Conservation (phyloP, 2,329 filamentous ascomycete species). For the Ascochyta fabae region DNA sequence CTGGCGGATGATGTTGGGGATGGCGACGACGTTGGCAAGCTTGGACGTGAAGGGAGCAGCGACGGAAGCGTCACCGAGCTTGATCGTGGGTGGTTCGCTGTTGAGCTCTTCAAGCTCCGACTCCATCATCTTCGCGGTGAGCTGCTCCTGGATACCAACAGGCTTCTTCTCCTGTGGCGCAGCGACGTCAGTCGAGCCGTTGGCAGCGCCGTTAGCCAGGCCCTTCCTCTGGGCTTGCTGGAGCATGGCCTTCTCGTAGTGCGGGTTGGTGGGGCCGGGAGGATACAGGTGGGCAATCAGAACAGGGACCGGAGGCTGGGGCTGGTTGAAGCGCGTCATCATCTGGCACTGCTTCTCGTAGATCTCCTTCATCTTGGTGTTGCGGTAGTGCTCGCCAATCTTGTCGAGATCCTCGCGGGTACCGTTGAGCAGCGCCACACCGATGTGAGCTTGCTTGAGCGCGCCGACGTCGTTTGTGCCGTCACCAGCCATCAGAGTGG, state of each 20-base stretch:
- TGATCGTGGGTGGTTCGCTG: constrained; percentile 91
- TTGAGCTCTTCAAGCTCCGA: constrained; percentile 75
- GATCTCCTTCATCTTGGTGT: constrained; percentile 97
- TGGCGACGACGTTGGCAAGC: constrained; percentile 92
- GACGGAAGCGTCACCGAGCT: constrained; percentile 95
- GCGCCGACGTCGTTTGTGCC: constrained; percentile 98
- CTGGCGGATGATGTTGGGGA: constrained; percentile 98
- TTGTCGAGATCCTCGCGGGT: constrained; percentile 88
- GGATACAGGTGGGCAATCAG: constrained; percentile 95
- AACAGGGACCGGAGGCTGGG: constrained; percentile 86
- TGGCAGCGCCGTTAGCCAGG: constrained; percentile 54
- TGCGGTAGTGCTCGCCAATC: constrained; percentile 91
- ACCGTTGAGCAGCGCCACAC: constrained; percentile 93
- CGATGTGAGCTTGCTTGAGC: constrained; percentile 96
- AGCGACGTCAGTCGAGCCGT: constrained; percentile 31
- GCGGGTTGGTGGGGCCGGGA: constrained; percentile 87
- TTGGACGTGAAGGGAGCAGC: constrained; percentile 98
- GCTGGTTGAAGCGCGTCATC: constrained; percentile 96
- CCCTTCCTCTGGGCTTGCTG: constrained; percentile 83
- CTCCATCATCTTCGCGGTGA: constrained; percentile 86
- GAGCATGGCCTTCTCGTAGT: constrained; percentile 90
- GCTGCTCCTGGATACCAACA: constrained; percentile 80
- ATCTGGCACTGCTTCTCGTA: constrained; percentile 94
- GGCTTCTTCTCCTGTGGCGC: constrained; percentile 56
- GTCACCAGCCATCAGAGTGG: constrained; percentile 97